Evolutionary conservation across 2,329 filamentous ascomycete genomes (phyloP), one percentile per base, ranked within the genome.

Genomic region (Pezicula rhizophila): DNA sequence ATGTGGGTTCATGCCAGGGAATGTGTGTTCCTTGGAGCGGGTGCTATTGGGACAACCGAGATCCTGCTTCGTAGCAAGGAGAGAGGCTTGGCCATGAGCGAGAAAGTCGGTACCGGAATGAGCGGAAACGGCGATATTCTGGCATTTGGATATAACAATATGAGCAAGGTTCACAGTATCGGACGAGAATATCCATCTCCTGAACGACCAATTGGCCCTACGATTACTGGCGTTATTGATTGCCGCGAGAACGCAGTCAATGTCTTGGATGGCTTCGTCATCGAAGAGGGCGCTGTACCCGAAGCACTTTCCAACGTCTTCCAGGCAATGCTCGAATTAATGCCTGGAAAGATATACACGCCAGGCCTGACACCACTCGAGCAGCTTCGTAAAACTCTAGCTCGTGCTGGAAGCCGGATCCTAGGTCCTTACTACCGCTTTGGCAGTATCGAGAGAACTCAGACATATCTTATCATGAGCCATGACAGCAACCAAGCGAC

Each of bases 1-100:
- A 78, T 82, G 73, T 83, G 79, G 79, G 78, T 84, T 47, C 72
- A 80, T 45, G 80, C 80, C 2, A 78, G 72, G 59, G 72, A 80
- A 55, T 74, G 79, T 15, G 78, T 82, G 11, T 83, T 85, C 60
- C 70, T 85, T 11, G 81, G 80, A 3, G 81, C 81, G 0, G 81
- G 80, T 1, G 67, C 78, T 20, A 66, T 84, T 14, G 80, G 79
- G 2, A 81, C 79, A 0, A 83, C 80, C 0, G 80, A 84, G 60
- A 83, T 82, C 40, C 63, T 83, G 33, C 69, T 82, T 5, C 66
- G 78, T 18, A 80, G 77, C 56, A 78, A 70, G 57, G 66, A 74
- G 46, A 70, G 76, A 63, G 80, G 80, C 0, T 60, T 85, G 10
- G 52, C 64, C 0, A 71, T 79, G 65, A 83, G 79, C 54, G 66